Percentiles rank a stretch among this genome's conserved stretches.
Conservation (phyloP, 805 yeast genomes). For the Kodamaea jinghongensis region DNA sequence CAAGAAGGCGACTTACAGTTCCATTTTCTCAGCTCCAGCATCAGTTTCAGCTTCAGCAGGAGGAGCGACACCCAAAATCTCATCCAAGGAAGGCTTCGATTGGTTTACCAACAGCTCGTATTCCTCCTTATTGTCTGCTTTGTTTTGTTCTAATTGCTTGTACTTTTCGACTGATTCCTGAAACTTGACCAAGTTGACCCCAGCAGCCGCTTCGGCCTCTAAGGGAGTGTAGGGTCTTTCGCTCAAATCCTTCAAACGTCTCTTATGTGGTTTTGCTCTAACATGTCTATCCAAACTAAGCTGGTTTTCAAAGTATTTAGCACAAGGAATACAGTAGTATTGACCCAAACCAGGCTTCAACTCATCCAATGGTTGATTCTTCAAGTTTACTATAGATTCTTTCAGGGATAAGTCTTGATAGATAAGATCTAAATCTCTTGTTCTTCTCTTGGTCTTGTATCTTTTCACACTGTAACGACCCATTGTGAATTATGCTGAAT, state of each 20-base stretch:
- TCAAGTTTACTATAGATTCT: slow-evolving; percentile 60
- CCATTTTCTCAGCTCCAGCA: slow-evolving; percentile 10
- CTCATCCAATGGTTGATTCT: slow-evolving; percentile 86
- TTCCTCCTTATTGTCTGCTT: slow-evolving; percentile 45
- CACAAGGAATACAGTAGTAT: slow-evolving; percentile 91
- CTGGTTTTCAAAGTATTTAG: slow-evolving; percentile 83
- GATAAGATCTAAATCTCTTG: slow-evolving; percentile 80
- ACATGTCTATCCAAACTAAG: slow-evolving; percentile 69
- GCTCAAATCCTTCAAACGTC: slow-evolving; percentile 74
- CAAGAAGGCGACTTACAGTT: too few relatives aligned
- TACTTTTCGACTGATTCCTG: slow-evolving; percentile 60
- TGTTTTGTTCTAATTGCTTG: slow-evolving; percentile 41
- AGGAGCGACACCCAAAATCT: slow-evolving; percentile 27
- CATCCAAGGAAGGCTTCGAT: slow-evolving; percentile 39
- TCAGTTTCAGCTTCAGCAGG: slow-evolving; percentile 15
- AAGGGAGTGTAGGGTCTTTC: slow-evolving; percentile 81
- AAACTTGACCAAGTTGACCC: slow-evolving; percentile 68
- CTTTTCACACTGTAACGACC: slow-evolving; percentile 84
- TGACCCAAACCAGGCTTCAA: slow-evolving; percentile 93
- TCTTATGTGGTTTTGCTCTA: slow-evolving; percentile 76
- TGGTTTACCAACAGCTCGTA: slow-evolving; percentile 32
- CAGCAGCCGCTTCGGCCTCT: slow-evolving; percentile 91
- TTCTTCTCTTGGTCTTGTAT: slow-evolving; percentile 87
- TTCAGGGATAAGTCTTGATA: slow-evolving; percentile 67
- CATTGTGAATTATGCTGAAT: slow-evolving; percentile 46